Evolutionary conservation across 2,329 filamentous ascomycete species (phyloP).

Genomic region (Hansfordia pulvinata): DNA sequence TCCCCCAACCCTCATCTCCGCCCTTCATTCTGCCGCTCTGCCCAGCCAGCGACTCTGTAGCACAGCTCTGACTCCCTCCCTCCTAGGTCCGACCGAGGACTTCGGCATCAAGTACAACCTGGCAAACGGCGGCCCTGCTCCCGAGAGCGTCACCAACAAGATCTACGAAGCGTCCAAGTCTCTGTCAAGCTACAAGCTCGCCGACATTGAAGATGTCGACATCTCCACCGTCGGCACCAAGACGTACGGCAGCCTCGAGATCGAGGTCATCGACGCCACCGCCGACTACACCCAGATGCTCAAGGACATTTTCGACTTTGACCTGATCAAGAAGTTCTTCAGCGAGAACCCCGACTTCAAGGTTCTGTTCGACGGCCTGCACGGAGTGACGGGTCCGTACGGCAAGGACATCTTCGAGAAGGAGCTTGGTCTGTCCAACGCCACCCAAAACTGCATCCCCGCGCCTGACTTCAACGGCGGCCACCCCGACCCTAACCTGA

Average conservation of each 20-base stretch:
- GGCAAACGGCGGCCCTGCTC: conserved; percentile 86
- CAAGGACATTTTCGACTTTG: conserved; percentile 98
- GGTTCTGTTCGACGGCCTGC: conserved; percentile 87
- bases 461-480: conserved; percentile 93
- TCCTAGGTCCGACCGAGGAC: conserved; percentile 72
- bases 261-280: conserved; percentile 90
- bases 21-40: too few relatives aligned
- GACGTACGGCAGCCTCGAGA: conserved; percentile 75
- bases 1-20: too few relatives aligned
- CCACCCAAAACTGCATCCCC: conserved; percentile 82
- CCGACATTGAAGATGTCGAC: conserved; percentile 76
- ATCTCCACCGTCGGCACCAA: conserved; percentile 69
- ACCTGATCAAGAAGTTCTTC: conserved; percentile 90
- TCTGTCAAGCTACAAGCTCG: conserved; percentile 83
- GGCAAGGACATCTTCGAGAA: conserved; percentile 89
- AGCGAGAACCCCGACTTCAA: conserved; percentile 81
- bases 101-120: conserved; percentile 99
- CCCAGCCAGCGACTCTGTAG: too few relatives aligned
- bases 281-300: conserved; percentile 89
- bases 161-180: conserved; percentile 88
- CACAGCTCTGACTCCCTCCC: conserved; percentile 3
- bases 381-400: conserved; percentile 91
- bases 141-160: conserved; percentile 95
- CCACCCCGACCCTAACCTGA: conserved; percentile 95
- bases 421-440: conserved; percentile 69